Base-by-base conservation (phyloP, 148 eudicot genomes). In the Amaranthus palmeri region DNA sequence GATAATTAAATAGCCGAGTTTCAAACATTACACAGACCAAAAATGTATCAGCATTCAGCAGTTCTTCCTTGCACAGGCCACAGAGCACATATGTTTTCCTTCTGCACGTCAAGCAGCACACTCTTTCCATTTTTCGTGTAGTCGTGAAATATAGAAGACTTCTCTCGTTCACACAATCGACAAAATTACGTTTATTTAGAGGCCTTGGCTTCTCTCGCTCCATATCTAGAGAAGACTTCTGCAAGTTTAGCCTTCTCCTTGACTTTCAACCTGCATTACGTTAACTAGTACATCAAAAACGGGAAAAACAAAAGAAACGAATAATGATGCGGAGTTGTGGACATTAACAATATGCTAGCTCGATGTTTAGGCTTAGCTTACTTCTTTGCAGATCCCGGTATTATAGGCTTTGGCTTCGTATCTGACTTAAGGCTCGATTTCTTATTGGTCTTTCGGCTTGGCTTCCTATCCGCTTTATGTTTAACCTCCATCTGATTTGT, bases 311-410 rank as follows among this genome's bases (percentile, higher is more conserved):
- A 55, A 42, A 36, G 15, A 54, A 61, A 8, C 10, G 44, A 71
- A 7, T 13, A 61, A 65, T 49, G 55, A 59, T 25, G 40, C 74
- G 40, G 15, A 1, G 36, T 25, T 25, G 36, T 25, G 36, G 15
- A 65, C 36, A 50, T 48, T 6, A 61, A 7, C 36, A 57, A 40
- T 6, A 61, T 13, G 9, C 41, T 41, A 4, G 47, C 45, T 3
- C 40, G 14, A 9, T 4, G 59, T 36, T 25, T 25, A 0, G 36
- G 36, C 36, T 25, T 9, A 67, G 43, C 76, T 57, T 44, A 75
- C 68, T 70, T 67, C 89, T 85, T 91, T 55, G 88, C 88, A 76
- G 97, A 86, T 79, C 93, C 92, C 5, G 91, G 92, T 53, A 91
- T 78, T 55, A 76, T 82, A 52, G 73, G 15, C 67, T 84, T 80